Conservation (phyloP, 495 filamentous ascomycete genomes). For the Trichocladium antarcticum region DNA sequence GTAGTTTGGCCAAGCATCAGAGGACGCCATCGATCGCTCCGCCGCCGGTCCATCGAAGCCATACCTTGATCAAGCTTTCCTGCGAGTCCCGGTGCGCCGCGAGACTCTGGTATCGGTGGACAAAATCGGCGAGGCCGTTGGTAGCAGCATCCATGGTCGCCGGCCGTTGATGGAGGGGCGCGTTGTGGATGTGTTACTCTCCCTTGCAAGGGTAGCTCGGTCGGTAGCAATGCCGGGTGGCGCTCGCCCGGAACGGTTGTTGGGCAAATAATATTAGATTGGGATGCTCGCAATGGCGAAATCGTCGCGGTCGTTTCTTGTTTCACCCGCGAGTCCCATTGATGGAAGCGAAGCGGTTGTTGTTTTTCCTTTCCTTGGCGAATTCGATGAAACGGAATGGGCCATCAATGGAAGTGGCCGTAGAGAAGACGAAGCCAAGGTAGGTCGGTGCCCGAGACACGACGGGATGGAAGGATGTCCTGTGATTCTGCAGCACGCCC, state of each 20-base stretch:
- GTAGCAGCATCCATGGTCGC: not conserved
- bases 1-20: conserved; percentile 1
- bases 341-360: too few relatives aligned
- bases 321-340: not conserved
- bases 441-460: not conserved
- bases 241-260: too few relatives aligned
- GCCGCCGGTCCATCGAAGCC: not conserved
- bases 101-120: conserved; percentile 32
- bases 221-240: too few relatives aligned
- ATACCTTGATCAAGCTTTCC: conserved; percentile 31
- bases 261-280: too few relatives aligned
- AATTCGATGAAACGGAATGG: not conserved
- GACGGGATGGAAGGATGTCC: not conserved
- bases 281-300: too few relatives aligned
- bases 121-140: conserved; percentile 20
- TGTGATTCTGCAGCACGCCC: too few relatives aligned
- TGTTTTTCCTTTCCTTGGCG: too few relatives aligned
- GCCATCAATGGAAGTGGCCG: too few relatives aligned
- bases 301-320: too few relatives aligned
- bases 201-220: too few relatives aligned
- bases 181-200: not conserved
- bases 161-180: not conserved
- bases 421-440: not conserved
- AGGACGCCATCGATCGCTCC: not conserved
- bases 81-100: conserved; percentile 26